phyloP scores from a whole-genome alignment of 2,329 filamentous ascomycete genomes.

The Cladophialophora chaetospira region DNA sequence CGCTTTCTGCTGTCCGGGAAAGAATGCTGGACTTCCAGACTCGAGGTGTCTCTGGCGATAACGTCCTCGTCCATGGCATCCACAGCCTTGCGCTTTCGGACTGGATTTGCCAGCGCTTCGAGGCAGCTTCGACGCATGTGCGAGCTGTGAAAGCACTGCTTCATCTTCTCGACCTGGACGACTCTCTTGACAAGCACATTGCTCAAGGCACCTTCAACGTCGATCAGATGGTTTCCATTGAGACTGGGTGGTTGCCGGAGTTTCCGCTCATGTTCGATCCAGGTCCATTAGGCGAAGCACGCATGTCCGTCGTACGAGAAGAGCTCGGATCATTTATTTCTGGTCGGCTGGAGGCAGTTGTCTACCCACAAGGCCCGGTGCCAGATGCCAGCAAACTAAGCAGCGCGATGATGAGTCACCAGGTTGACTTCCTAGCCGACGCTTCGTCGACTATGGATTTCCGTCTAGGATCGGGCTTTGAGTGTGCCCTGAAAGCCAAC shows the following conservation, averaged over 20 bases:
- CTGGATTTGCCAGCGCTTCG: slow-evolving; percentile 19
- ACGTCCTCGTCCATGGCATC: slow-evolving; percentile 10
- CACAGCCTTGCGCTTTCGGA: slow-evolving; percentile 16
- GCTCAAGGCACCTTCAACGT: slow-evolving; percentile 14
- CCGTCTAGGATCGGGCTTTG: slow-evolving; percentile 13
- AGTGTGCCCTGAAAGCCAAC: slow-evolving; percentile 4
- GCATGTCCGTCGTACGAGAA: slow-evolving; percentile 9
- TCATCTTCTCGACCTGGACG: background rate
- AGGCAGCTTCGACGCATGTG: slow-evolving; percentile 13
- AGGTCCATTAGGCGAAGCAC: slow-evolving; percentile 5
- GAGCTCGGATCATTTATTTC: background rate
- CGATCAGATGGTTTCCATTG: slow-evolving; percentile 15
- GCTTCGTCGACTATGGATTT: slow-evolving; percentile 9
- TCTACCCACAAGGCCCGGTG: background rate
- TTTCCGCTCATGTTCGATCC: slow-evolving; percentile 17
- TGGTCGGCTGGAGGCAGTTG: background rate
- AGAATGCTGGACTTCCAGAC: slow-evolving; percentile 17
- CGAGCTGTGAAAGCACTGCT: slow-evolving; percentile 11
- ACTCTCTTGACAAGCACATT: slow-evolving; percentile 7
- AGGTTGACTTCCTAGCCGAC: slow-evolving; percentile 15
- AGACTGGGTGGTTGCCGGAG: slow-evolving; percentile 17
- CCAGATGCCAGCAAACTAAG: background rate
- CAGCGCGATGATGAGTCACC: slow-evolving; percentile 12
- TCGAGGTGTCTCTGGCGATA: slow-evolving; percentile 1
- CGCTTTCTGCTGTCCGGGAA: slow-evolving; percentile 6